phyloP scores from a whole-genome alignment of 345 rosid genomes.

The Clarkia xantiana region DNA sequence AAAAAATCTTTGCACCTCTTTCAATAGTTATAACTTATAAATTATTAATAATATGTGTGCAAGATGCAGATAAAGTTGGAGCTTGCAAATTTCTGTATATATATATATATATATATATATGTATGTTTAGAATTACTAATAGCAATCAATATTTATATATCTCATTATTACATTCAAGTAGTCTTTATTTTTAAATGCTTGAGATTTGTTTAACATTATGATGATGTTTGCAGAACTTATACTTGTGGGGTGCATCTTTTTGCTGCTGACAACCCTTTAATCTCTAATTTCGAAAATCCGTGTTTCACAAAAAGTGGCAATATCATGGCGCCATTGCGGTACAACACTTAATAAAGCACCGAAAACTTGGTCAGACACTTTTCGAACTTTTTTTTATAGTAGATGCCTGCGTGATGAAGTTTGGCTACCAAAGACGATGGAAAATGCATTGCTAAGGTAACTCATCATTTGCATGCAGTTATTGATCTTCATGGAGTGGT shows the following conservation, averaged over 20 bases:
- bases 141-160: too few relatives aligned
- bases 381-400: conserved; percentile 7
- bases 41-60: conserved; percentile 37
- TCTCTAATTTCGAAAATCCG: conserved; percentile 36
- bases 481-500: neutral
- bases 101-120: too few relatives aligned
- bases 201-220: neutral
- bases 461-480: neutral
- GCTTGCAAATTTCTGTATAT: conserved; percentile 30
- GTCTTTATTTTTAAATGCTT: neutral
- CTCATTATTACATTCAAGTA: too few relatives aligned
- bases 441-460: conserved; percentile 35
- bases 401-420: conserved; percentile 30
- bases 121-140: too few relatives aligned
- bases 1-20: too few relatives aligned
- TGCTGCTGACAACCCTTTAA: conserved; percentile 53
- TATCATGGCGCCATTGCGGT: conserved; percentile 55
- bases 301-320: conserved; percentile 29
- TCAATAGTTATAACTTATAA: conserved; percentile 46
- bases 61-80: conserved; percentile 74
- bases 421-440: conserved; percentile 28
- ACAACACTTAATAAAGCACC: neutral
- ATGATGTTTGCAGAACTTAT: conserved; percentile 44
- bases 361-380: conserved; percentile 26
- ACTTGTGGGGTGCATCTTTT: conserved; percentile 70